A percentile compares a stretch with the other conserved stretches of the same genome.
These are phyloP conservation scores for Yamadazyma taylorii DNA, from an alignment of 1,139 yeast genomes.

Conservation along the genomic window DNA sequence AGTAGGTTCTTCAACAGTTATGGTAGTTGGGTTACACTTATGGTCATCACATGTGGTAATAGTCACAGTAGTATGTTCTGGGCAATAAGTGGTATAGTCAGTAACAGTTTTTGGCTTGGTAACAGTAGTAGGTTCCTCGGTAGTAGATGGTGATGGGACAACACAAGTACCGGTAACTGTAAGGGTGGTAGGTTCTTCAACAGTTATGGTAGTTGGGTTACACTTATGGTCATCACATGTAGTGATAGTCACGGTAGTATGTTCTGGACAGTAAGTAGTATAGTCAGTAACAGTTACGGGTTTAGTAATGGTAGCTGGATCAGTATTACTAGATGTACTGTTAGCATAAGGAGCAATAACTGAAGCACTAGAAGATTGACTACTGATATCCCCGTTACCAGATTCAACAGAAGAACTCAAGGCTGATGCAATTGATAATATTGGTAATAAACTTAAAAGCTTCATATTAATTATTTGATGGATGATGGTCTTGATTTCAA, in stretches of 20 bases:
- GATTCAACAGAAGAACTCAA: conserved; percentile 20
- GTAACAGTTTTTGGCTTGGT: too few species aligned
- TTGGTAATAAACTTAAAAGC: conserved; percentile 27
- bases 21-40: conserved; percentile 30
- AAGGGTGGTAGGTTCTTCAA: conserved; percentile 50
- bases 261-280: conserved; percentile 58
- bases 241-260: conserved; percentile 54
- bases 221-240: conserved; percentile 31
- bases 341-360: conserved; percentile 14
- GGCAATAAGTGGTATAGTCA: conserved; percentile 57
- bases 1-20: conserved; percentile 51
- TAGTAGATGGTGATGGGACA: background rate
- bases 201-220: conserved; percentile 41
- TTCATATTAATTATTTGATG: too few species aligned
- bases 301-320: too few species aligned
- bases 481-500: too few species aligned
- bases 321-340: too few species aligned
- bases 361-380: too few species aligned
- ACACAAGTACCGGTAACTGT: conserved; percentile 58
- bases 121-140: too few species aligned
- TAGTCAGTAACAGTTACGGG: conserved; percentile 38
- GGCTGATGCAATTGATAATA: conserved; percentile 32
- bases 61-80: conserved; percentile 51
- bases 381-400: too few species aligned
- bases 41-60: conserved; percentile 41